These are phyloP conservation scores for Rosa persica DNA, from an alignment of 306 rosid genomes.

Conservation along the genomic window DNA sequence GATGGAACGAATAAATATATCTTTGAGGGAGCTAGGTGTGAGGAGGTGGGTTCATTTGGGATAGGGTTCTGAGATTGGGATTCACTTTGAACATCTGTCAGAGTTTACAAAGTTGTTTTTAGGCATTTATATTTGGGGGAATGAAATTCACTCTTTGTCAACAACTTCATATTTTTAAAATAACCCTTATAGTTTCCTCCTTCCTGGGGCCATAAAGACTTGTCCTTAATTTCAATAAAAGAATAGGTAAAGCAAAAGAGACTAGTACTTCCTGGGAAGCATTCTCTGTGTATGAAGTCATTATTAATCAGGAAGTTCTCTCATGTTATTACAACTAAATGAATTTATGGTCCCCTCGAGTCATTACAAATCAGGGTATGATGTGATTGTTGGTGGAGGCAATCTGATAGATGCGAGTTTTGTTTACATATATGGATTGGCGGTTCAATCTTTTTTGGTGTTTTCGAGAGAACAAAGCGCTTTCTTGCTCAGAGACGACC, in stretches of 20 bases:
- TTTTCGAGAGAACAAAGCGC: slow-evolving; percentile 49
- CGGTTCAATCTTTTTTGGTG: slow-evolving; percentile 50
- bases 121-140: not conserved
- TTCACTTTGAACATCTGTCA: not conserved
- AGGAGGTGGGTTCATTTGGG: not conserved
- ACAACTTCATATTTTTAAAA: too few species aligned
- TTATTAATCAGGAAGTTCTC: not conserved
- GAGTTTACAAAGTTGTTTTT: not conserved
- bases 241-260: too few species aligned
- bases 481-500: slow-evolving; percentile 44
- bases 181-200: not conserved
- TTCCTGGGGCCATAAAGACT: too few species aligned
- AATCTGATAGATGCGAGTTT: not conserved
- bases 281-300: not conserved
- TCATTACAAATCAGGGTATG: not conserved
- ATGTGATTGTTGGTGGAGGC: not conserved
- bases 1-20: not conserved
- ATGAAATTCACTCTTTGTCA: not conserved
- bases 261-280: not conserved
- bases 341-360: not conserved
- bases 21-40: not conserved
- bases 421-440: slow-evolving; percentile 34
- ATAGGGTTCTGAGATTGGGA: not conserved
- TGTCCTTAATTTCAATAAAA: too few species aligned
- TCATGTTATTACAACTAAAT: not conserved